Percentiles rank a stretch among this genome's conserved stretches.
phyloP scores from a whole-genome alignment of 257 asterid genomes.

The Solanum piurae region DNA sequence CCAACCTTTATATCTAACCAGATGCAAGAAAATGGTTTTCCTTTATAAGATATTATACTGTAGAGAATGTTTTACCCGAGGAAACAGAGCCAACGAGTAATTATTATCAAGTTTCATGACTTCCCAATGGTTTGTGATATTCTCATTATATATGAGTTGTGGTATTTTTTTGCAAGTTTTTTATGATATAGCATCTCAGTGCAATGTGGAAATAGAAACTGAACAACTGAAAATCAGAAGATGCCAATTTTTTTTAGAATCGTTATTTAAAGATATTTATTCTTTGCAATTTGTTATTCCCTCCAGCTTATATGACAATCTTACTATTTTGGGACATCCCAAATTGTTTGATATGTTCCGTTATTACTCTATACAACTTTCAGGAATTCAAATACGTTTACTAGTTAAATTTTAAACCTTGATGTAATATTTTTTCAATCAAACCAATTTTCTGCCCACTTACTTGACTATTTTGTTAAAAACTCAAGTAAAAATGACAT shows the following conservation, averaged over 20 bases:
- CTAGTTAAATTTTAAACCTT: not conserved
- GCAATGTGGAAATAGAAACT: not conserved
- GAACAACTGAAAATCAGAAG: not conserved
- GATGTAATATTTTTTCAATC: not conserved
- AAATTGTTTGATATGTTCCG: not conserved
- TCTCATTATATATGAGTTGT: not conserved
- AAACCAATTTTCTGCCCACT: not conserved
- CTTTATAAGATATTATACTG: not conserved
- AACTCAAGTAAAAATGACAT: not conserved
- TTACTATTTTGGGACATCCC: not conserved
- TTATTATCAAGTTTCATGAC: not conserved
- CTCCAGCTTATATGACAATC: not conserved
- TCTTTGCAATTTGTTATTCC: not conserved
- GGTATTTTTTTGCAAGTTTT: not conserved
- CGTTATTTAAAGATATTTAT: not conserved
- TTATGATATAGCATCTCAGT: not conserved
- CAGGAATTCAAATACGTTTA: not conserved
- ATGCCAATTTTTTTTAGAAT: not conserved
- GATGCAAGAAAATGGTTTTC: not conserved
- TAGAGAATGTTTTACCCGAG: not conserved
- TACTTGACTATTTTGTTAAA: not conserved
- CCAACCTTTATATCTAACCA: not conserved
- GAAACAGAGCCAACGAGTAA: not conserved
- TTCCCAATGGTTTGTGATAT: not conserved
- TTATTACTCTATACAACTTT: not conserved